A percentile compares a stretch with the other conserved stretches of the same genome.
Evolutionary conservation across 108 stramenopile species (phyloP).

Genomic region (Nitzschia sp.): DNA sequence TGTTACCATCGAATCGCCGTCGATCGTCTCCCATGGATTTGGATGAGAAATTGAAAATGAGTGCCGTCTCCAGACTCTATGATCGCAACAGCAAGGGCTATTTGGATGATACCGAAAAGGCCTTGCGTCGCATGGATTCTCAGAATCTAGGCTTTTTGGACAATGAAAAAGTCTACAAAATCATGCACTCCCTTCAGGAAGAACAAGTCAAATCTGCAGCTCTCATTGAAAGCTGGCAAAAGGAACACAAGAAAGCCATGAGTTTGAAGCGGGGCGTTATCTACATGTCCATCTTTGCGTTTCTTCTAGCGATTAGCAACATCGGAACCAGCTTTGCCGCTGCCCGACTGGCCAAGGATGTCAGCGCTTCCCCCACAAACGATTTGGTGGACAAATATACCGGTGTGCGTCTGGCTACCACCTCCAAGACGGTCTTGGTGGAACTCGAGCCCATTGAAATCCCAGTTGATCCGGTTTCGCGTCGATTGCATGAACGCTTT

Average conservation of each 20-base stretch:
- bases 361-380: constrained; percentile 1
- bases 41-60: too few species aligned
- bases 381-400: constrained; percentile 23
- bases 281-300: constrained; percentile 32
- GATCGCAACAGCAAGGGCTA: constrained; percentile 53
- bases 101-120: constrained; percentile 43
- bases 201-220: constrained; percentile 17
- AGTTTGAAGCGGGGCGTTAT: constrained; percentile 34
- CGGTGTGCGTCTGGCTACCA: constrained; percentile 23
- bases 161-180: constrained; percentile 47
- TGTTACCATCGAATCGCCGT: too few species aligned
- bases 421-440: constrained; percentile 15
- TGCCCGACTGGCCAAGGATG: constrained; percentile 58
- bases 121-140: constrained; percentile 52
- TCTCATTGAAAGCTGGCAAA: constrained; percentile 25
- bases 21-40: too few species aligned
- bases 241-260: constrained; percentile 35
- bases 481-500: neutral
- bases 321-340: constrained; percentile 59
- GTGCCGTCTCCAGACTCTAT: constrained; percentile 42
- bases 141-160: constrained; percentile 41
- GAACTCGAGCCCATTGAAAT: neutral
- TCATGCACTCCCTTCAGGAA: constrained; percentile 29
- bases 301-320: constrained; percentile 47
- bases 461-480: neutral